Evolutionary conservation across 1,284 basidiomycete species (phyloP), one percentile per base, ranked within the genome.

Genomic region (Boletus semigastroideus): DNA sequence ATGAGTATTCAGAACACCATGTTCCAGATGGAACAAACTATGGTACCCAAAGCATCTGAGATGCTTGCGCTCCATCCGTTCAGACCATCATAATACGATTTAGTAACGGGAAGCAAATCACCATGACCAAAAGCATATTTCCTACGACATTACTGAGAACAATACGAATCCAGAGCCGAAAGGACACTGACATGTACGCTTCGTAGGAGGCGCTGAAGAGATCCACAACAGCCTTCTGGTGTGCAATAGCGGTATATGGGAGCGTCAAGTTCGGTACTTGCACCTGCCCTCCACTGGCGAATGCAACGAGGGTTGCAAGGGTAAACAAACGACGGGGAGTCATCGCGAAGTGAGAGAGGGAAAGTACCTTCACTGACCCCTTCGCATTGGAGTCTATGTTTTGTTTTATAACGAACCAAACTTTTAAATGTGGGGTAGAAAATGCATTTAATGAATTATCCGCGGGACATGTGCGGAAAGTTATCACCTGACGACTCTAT

Each of bases 21-120:
- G 47, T 1, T 14, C 43, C 14, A 10, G 16, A 42, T 5, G 1
- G 27, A 16, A 60, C 33, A 38, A 56, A 84, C 83, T 78, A 87
- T 78, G 0, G 87, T 87, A 39, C 70, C 68, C 73, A 89, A 68
- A 0, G 78, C 80, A 59, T 89, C 86, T 12, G 82, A 75, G 40
- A 87, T 82, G 13, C 80, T 73, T 17, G 86, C 85, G 25, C 84
- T 85, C 84, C 85, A 89, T 13, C 86, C 86, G 62, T 86, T 85
- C n/a, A 78, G 78, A 34, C 67, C 73, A 59, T 89, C 83, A 6
- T 64, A 66, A 56, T 74, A 82, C 3, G 74, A 69, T 60, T 75
- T 57, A 17, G 71, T 75, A 8, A 84, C 58, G 0, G 84, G 86
- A 8, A 71, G 69, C 20, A 88, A 66, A 50, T 86, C 80, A 50